Conservation (phyloP, 768 basidiomycete species). For the Macrolepiota albuminosa region DNA sequence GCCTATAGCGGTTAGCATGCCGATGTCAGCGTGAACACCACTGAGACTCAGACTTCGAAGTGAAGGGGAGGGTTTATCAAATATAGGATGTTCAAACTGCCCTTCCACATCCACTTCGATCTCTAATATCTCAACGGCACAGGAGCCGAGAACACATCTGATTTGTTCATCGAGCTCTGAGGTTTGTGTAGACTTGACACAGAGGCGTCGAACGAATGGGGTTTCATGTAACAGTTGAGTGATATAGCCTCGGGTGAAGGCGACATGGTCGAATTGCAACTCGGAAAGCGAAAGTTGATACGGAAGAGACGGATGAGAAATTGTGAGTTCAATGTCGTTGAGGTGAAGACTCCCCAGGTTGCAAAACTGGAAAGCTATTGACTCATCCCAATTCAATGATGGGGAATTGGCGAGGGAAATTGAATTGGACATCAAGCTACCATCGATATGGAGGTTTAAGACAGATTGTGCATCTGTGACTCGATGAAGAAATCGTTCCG, state of each 20-base stretch:
- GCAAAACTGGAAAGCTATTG: conserved; percentile 39
- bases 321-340: conserved; percentile 38
- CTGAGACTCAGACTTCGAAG: conserved; percentile 37
- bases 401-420: conserved; percentile 23
- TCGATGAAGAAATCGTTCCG: conserved; percentile 43
- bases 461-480: conserved; percentile 37
- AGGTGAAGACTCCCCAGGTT: conserved; percentile 38
- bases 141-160: conserved; percentile 33
- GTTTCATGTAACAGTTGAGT: conserved; percentile 33
- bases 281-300: conserved; percentile 31
- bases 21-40: conserved; percentile 35
- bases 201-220: conserved; percentile 29
- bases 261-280: conserved; percentile 40
- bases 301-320: conserved; percentile 29
- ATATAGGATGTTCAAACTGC: conserved; percentile 22
- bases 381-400: conserved; percentile 52
- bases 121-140: conserved; percentile 35
- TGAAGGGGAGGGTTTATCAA: conserved; percentile 24
- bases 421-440: conserved; percentile 26
- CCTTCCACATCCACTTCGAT: conserved; percentile 34
- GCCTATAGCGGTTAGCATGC: conserved; percentile 28
- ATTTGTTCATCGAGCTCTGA: conserved; percentile 37
- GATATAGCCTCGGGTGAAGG: conserved; percentile 36
- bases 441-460: conserved; percentile 43
- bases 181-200: conserved; percentile 28